These are phyloP conservation scores for Chrysoporthe austroafricana DNA, from an alignment of 2,329 filamentous ascomycete genomes.

Conservation along the genomic window DNA sequence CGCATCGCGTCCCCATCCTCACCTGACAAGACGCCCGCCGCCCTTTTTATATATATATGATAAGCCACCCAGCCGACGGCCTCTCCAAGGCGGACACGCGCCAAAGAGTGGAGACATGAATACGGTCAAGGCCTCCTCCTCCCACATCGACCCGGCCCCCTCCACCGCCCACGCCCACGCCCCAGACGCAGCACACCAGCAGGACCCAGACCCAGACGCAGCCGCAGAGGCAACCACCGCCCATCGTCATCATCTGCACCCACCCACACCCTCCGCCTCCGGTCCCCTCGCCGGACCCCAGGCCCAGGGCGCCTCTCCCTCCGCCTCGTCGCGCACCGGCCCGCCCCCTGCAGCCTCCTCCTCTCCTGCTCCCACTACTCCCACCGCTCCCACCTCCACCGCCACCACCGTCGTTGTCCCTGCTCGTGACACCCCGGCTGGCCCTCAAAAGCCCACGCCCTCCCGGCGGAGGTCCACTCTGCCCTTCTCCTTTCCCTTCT, in stretches of 20 bases:
- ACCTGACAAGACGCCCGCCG: slow-evolving; percentile 15
- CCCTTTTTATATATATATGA: slow-evolving; percentile 29
- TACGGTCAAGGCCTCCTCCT: slow-evolving; percentile 24
- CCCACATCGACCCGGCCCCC: slow-evolving; percentile 4
- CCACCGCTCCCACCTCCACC: too few relatives aligned
- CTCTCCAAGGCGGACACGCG: slow-evolving; percentile 30
- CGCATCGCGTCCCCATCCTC: slow-evolving; percentile 18
- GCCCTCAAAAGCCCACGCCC: slow-evolving; percentile 31
- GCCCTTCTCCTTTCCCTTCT: slow-evolving; percentile 54
- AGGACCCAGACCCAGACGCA: slow-evolving; percentile 1
- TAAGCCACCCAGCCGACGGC: slow-evolving; percentile 27
- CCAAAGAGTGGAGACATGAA: slow-evolving; percentile 31
- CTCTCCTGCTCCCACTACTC: slow-evolving; percentile 30
- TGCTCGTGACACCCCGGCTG: slow-evolving; percentile 24
- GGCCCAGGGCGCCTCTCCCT: slow-evolving; percentile 20
- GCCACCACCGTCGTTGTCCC: slow-evolving; percentile 29
- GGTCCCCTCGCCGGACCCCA: slow-evolving; percentile 9
- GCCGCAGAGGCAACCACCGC: not conserved
- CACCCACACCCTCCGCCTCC: slow-evolving; percentile 21
- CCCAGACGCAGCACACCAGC: not conserved
- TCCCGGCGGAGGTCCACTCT: slow-evolving; percentile 40
- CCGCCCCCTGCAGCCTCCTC: slow-evolving; percentile 29
- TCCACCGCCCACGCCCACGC: slow-evolving; percentile 17
- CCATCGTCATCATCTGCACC: slow-evolving; percentile 25
- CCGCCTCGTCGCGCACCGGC: slow-evolving; percentile 18